phyloP scores from a whole-genome alignment of 441 rosid species.

The Flueggea neowawraea region DNA sequence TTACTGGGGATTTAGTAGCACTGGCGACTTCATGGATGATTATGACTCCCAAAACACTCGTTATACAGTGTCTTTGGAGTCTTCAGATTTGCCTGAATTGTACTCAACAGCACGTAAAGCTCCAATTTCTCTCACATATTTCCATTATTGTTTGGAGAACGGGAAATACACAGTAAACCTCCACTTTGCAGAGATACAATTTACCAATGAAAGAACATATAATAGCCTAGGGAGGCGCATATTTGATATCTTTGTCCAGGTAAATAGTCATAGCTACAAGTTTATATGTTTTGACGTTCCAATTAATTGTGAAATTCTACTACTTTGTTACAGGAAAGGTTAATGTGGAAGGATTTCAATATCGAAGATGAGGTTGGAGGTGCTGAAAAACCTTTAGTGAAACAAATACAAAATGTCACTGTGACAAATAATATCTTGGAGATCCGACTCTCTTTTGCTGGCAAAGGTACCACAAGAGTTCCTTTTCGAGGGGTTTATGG shows the following conservation, averaged over 20 bases:
- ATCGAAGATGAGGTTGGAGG: conserved; percentile 25
- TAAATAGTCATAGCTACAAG: conserved; percentile 8
- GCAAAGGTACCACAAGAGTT: conserved; percentile 33
- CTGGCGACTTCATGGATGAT: conserved; percentile 83
- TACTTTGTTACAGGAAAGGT: conserved; percentile 22
- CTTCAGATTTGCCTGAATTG: conserved; percentile 31
- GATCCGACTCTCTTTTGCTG: conserved; percentile 35
- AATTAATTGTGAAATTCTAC: not conserved
- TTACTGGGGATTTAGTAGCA: conserved; percentile 82
- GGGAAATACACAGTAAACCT: conserved; percentile 47
- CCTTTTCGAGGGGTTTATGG: conserved; percentile 31
- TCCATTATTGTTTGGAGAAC: conserved; percentile 59
- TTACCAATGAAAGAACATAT: conserved; percentile 36
- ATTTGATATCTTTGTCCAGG: conserved; percentile 65
- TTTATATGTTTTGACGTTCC: not conserved
- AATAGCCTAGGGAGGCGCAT: conserved; percentile 56
- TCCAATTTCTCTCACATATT: conserved; percentile 62
- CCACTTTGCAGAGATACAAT: conserved; percentile 55
- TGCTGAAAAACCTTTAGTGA: conserved; percentile 17
- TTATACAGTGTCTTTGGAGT: conserved; percentile 23
- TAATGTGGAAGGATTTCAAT: conserved; percentile 24
- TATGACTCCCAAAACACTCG: conserved; percentile 62
- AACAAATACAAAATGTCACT: conserved; percentile 13
- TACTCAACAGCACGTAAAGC: conserved; percentile 48
- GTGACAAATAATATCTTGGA: conserved; percentile 28